Conservation (phyloP, 139 green algal species). For the Micractinium conductrix region DNA sequence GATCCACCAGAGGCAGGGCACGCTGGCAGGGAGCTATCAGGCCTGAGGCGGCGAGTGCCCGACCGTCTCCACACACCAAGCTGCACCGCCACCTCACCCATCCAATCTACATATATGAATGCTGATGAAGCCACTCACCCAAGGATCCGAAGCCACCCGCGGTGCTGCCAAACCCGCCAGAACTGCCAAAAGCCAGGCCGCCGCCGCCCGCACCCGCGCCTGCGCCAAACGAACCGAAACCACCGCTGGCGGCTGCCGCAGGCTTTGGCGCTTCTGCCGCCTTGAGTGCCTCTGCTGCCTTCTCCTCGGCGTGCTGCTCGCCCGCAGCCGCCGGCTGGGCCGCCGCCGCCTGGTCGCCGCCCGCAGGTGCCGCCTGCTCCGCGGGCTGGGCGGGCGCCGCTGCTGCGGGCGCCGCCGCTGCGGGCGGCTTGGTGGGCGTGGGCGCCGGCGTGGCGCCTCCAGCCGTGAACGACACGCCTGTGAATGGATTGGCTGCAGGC, state of each 20-base stretch:
- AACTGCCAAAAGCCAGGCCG: conserved; percentile 1
- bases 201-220: conserved; percentile 2
- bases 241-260: conserved; percentile 17
- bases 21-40: too few species aligned
- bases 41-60: too few species aligned
- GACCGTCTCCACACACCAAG: too few species aligned
- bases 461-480: conserved; percentile 15
- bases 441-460: conserved; percentile 1
- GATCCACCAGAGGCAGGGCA: too few species aligned
- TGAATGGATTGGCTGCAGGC: conserved; percentile 47
- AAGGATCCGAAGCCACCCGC: conserved; percentile 4
- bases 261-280: neutral
- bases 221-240: conserved; percentile 29
- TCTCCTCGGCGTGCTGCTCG: neutral
- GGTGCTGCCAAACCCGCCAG: conserved; percentile 9
- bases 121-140: too few species aligned
- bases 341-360: neutral
- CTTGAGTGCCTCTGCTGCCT: conserved; percentile 24
- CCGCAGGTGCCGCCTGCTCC: neutral
- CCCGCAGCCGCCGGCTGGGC: neutral
- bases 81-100: too few species aligned
- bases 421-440: neutral
- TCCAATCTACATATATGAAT: too few species aligned
- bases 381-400: neutral
- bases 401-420: neutral